These are phyloP conservation scores for Chytriomyces sp. DNA, from an alignment of 192 early-diverging fungal species.

Conservation along the genomic window DNA sequence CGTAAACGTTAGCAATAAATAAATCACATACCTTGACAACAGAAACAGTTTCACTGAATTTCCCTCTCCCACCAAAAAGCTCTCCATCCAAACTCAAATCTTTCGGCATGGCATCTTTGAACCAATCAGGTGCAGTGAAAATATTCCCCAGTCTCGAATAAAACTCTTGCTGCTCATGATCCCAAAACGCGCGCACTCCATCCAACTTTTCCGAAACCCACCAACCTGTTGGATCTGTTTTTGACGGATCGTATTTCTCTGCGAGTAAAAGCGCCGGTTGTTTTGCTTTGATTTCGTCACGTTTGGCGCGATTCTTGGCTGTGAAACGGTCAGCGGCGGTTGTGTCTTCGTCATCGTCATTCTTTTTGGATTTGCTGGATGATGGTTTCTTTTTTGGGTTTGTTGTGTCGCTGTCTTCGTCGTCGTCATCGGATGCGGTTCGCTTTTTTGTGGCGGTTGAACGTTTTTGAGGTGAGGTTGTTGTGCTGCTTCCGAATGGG, in stretches of 20 bases:
- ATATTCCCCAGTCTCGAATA: slow-evolving; percentile 64
- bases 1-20: slow-evolving; percentile 35
- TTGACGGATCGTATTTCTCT: slow-evolving; percentile 30
- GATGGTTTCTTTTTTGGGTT: slow-evolving; percentile 1
- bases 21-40: slow-evolving; percentile 55
- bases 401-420: neutral
- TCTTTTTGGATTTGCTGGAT: slow-evolving; percentile 18
- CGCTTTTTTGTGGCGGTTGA: neutral
- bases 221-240: slow-evolving; percentile 67
- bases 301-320: slow-evolving; percentile 38
- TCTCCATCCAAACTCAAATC: slow-evolving; percentile 72
- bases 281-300: slow-evolving; percentile 34
- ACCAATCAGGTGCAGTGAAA: slow-evolving; percentile 62
- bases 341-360: slow-evolving; percentile 25
- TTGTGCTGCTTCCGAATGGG: slow-evolving; percentile 18
- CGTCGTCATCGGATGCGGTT: slow-evolving; percentile 2
- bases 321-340: slow-evolving; percentile 19
- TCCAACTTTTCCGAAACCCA: slow-evolving; percentile 78
- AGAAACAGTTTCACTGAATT: slow-evolving; percentile 68
- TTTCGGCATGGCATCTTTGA: slow-evolving; percentile 52
- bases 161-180: slow-evolving; percentile 51
- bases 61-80: slow-evolving; percentile 69
- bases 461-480: neutral
- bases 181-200: slow-evolving; percentile 70
- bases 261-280: slow-evolving; percentile 38